phyloP scores from a whole-genome alignment of 768 basidiomycete genomes.

The Auricularia sp. region DNA sequence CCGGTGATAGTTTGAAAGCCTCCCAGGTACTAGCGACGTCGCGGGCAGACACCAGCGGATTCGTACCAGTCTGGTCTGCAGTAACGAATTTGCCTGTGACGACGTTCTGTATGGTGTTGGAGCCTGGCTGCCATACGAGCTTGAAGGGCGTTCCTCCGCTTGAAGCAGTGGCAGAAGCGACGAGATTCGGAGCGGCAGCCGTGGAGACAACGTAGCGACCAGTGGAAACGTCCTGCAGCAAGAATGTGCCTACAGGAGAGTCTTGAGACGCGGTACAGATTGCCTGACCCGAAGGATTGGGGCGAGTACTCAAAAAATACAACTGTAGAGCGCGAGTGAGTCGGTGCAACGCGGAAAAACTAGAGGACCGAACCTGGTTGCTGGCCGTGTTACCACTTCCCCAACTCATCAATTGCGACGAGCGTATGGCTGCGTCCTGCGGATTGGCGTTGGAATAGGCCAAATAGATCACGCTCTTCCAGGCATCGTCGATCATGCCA shows the following conservation, averaged over 20 bases:
- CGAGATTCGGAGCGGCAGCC: constrained; percentile 16
- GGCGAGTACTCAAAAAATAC: constrained; percentile 25
- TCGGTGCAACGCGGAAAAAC: neutral
- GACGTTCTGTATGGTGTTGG: constrained; percentile 19
- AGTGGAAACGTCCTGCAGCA: constrained; percentile 17
- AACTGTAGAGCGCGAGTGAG: neutral
- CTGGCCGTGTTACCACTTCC: constrained; percentile 25
- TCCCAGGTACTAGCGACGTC: constrained; percentile 21
- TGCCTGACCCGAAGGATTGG: constrained; percentile 15
- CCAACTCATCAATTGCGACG: constrained; percentile 23
- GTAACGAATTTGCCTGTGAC: constrained; percentile 21
- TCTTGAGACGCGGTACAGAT: constrained; percentile 18
- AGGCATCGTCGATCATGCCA: constrained; percentile 19
- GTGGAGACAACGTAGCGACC: constrained; percentile 18
- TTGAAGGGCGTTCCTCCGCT: constrained; percentile 17
- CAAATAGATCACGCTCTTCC: constrained; percentile 27
- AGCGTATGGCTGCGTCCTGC: constrained; percentile 18
- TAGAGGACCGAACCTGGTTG: constrained; percentile 14
- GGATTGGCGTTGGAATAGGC: constrained; percentile 23
- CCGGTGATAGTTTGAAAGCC: constrained; percentile 20
- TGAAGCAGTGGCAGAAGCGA: constrained; percentile 14
- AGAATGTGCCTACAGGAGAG: constrained; percentile 23
- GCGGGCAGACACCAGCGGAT: constrained; percentile 19
- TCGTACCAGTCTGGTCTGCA: constrained; percentile 21
- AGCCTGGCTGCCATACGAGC: constrained; percentile 22